These are phyloP conservation scores for Tribonema minus DNA, from an alignment of 108 stramenopile species.

Conservation along the genomic window DNA sequence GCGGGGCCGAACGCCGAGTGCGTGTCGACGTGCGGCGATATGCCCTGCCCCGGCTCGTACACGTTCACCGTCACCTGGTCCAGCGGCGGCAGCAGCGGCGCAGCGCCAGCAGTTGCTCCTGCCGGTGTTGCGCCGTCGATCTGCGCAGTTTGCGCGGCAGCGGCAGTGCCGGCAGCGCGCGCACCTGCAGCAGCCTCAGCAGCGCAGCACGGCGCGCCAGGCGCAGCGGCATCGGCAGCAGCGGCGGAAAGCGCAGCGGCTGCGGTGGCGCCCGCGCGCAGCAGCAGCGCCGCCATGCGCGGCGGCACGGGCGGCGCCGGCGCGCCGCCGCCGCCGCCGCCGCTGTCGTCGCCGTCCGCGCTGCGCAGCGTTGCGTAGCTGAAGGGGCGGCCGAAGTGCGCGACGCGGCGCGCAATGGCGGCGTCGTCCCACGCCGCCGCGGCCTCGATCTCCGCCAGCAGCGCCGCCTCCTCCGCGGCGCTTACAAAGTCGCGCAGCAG, in stretches of 20 bases:
- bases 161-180: no score
- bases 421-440: slow-evolving; percentile 4
- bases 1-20: slow-evolving; percentile 41
- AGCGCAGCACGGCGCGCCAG: no score
- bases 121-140: not conserved
- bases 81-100: not conserved
- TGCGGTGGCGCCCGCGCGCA: no score
- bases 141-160: not conserved
- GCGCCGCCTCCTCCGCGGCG: slow-evolving; percentile 2
- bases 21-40: slow-evolving; percentile 36
- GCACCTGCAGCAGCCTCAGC: no score
- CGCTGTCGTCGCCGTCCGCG: slow-evolving; percentile 11
- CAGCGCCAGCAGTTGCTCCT: no score
- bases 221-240: no score
- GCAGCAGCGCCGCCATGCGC: not conserved
- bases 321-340: slow-evolving; percentile 6
- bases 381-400: slow-evolving; percentile 12
- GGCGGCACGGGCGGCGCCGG: slow-evolving; percentile 11
- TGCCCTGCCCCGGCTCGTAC: slow-evolving; percentile 38
- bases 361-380: not conserved
- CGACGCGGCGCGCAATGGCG: slow-evolving; percentile 13
- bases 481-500: slow-evolving; percentile 8
- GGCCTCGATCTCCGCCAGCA: slow-evolving; percentile 1
- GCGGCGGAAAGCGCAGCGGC: no score
- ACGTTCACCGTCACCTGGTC: slow-evolving; percentile 45